Evolutionary conservation across 1,139 yeast species (phyloP).

Genomic region (Zhuliangozyma blackwelliae): DNA sequence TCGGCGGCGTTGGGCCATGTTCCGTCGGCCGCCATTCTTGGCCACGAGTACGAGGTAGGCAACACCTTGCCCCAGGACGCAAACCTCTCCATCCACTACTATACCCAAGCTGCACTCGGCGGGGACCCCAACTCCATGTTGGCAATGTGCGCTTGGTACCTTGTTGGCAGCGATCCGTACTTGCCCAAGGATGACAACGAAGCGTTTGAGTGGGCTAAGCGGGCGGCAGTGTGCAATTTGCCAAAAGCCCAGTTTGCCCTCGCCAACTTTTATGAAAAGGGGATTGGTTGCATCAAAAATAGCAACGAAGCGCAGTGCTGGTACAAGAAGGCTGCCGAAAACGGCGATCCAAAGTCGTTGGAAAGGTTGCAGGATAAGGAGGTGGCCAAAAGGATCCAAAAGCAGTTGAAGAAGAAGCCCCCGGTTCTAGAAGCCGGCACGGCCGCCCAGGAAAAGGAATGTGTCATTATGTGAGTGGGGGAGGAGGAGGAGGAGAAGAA

Average conservation of each 20-base stretch:
- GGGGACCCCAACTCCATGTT: conserved; percentile 91
- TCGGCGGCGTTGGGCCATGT: conserved; percentile 87
- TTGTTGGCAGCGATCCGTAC: conserved; percentile 83
- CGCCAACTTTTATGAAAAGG: conserved; percentile 81
- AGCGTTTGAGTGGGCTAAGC: conserved; percentile 91
- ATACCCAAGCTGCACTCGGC: conserved; percentile 83
- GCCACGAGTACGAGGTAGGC: conserved; percentile 83
- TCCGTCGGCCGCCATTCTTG: conserved; percentile 75
- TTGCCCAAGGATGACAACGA: conserved; percentile 76
- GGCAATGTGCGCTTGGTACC: conserved; percentile 94
- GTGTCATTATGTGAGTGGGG: conserved; percentile 32
- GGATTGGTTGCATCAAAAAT: conserved; percentile 76
- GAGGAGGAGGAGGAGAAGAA: too few species aligned
- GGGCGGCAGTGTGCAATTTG: conserved; percentile 72
- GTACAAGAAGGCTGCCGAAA: conserved; percentile 72
- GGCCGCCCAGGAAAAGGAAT: conserved; percentile 41
- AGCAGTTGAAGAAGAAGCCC: conserved; percentile 22
- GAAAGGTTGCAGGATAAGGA: conserved; percentile 32
- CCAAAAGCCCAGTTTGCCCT: conserved; percentile 86
- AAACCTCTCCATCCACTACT: conserved; percentile 84
- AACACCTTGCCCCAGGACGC: conserved; percentile 76
- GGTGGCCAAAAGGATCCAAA: conserved; percentile 26
- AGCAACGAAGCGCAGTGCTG: conserved; percentile 59
- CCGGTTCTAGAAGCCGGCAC: conserved; percentile 1
- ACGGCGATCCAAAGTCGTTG: conserved; percentile 66